These are phyloP conservation scores for Vigna radiata DNA, from an alignment of 306 rosid genomes.

Conservation along the genomic window DNA sequence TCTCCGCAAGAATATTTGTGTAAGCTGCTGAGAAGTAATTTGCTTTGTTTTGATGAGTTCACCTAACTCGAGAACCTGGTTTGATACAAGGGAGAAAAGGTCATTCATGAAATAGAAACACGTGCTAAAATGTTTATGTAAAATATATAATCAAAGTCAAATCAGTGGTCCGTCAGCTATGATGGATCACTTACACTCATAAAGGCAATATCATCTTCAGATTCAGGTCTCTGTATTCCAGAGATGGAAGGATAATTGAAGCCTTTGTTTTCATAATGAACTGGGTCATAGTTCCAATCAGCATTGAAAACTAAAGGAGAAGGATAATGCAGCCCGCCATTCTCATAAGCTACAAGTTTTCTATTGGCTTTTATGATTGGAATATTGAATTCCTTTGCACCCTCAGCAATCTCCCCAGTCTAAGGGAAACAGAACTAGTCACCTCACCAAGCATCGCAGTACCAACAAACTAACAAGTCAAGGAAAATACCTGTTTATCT, in stretches of 20 bases:
- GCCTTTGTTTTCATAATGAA: conserved; percentile 39
- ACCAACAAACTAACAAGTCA: conserved; percentile 29
- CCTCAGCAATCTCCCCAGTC: conserved; percentile 63
- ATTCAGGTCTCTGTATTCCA: conserved; percentile 57
- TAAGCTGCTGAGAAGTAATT: conserved; percentile 75
- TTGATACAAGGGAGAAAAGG: background rate
- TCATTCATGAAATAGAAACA: conserved; percentile 23
- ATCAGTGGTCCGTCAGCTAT: conserved; percentile 1
- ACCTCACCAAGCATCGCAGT: background rate
- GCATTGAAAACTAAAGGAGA: conserved; percentile 69
- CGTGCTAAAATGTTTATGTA: background rate
- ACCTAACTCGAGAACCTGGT: conserved; percentile 78
- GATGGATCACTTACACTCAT: conserved; percentile 63
- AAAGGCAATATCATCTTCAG: conserved; percentile 76
- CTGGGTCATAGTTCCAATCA: conserved; percentile 51
- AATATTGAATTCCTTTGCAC: conserved; percentile 57
- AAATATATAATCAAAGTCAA: conserved; percentile 32
- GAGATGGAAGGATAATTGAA: conserved; percentile 57
- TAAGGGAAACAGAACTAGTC: conserved; percentile 39
- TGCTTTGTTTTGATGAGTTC: conserved; percentile 72
- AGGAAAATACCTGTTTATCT: conserved; percentile 52
- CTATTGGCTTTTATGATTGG: conserved; percentile 65
- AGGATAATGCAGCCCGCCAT: conserved; percentile 73
- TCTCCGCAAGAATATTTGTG: conserved; percentile 66
- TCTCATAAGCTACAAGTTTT: conserved; percentile 63